These are phyloP conservation scores for Emmonsiellopsis sp. DNA, from an alignment of 2,329 filamentous ascomycete species.

Conservation along the genomic window DNA sequence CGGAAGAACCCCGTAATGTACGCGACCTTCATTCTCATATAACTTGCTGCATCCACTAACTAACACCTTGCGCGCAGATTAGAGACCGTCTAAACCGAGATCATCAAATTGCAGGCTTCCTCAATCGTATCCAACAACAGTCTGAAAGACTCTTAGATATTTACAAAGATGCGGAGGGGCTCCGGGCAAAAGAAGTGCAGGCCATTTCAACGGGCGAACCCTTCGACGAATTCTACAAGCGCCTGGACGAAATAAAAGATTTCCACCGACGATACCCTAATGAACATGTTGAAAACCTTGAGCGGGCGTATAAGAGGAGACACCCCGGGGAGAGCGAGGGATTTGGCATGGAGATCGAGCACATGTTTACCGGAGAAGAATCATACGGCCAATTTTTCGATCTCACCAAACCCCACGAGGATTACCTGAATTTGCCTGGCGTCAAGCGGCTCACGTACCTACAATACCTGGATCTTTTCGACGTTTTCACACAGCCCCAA, in stretches of 20 bases:
- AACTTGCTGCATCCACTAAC: constrained; percentile 12
- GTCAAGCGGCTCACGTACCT: constrained; percentile 81
- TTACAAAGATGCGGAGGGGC: constrained; percentile 69
- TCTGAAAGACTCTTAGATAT: constrained; percentile 71
- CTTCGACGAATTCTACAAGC: constrained; percentile 84
- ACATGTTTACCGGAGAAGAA: constrained; percentile 93
- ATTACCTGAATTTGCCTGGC: constrained; percentile 80
- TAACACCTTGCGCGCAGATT: constrained; percentile 47
- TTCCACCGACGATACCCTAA: constrained; percentile 90
- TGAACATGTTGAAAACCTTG: constrained; percentile 89
- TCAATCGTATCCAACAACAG: constrained; percentile 80
- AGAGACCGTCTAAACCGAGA: constrained; percentile 83
- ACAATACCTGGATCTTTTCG: constrained; percentile 87
- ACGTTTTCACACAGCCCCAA: constrained; percentile 68
- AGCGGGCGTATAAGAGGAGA: constrained; percentile 76
- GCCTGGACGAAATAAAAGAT: constrained; percentile 69
- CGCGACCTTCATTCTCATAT: constrained; percentile 26
- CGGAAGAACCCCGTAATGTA: constrained; percentile 82
- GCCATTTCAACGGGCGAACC: constrained; percentile 75
- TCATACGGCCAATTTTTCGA: constrained; percentile 89
- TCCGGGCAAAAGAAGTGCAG: constrained; percentile 70
- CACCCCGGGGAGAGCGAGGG: constrained; percentile 56
- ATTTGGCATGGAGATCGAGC: constrained; percentile 64
- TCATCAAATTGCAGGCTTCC: constrained; percentile 80
- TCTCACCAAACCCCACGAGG: constrained; percentile 71